These are phyloP conservation scores for Claviceps arundinis DNA, from an alignment of 2,329 filamentous ascomycete species.

Conservation along the genomic window DNA sequence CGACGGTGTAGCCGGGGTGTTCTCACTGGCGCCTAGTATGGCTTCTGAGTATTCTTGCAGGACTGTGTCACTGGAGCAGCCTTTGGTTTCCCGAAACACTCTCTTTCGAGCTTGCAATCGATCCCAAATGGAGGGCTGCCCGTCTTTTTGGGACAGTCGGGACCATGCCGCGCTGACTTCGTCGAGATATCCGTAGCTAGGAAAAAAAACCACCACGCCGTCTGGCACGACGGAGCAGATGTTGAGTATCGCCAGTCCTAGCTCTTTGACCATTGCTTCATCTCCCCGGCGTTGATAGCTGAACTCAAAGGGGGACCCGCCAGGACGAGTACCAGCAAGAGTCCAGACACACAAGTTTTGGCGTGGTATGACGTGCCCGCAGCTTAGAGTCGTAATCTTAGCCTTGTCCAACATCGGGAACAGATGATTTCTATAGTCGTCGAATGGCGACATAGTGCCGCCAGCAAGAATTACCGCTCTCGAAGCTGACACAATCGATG, in stretches of 20 bases:
- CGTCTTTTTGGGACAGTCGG: constrained; percentile 19
- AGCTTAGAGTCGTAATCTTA: constrained; percentile 71
- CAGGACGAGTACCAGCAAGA: constrained; percentile 34
- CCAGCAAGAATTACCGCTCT: constrained; percentile 82
- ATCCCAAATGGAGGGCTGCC: constrained; percentile 40
- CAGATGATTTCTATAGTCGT: constrained; percentile 75
- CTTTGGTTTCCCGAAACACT: constrained; percentile 46
- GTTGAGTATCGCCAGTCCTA: constrained; percentile 61
- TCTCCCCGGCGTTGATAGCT: constrained; percentile 67
- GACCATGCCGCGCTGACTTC: constrained; percentile 53
- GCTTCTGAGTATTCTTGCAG: constrained; percentile 60
- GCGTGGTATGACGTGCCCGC: constrained; percentile 82
- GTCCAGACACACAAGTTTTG: constrained; percentile 71
- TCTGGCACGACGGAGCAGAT: constrained; percentile 67
- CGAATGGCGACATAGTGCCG: constrained; percentile 95
- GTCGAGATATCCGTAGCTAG: constrained; percentile 83
- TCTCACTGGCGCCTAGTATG: constrained; percentile 34
- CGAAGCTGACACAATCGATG: constrained; percentile 71
- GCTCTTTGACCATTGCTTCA: constrained; percentile 54
- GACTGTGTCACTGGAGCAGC: constrained; percentile 50
- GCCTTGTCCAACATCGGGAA: constrained; percentile 57
- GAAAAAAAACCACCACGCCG: constrained; percentile 89
- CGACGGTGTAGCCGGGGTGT: neutral
- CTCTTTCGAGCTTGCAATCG: constrained; percentile 44
- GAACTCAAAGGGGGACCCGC: constrained; percentile 58